These are phyloP conservation scores for Cladophialophora chaetospira DNA, from an alignment of 2,329 filamentous ascomycete species.

Conservation along the genomic window DNA sequence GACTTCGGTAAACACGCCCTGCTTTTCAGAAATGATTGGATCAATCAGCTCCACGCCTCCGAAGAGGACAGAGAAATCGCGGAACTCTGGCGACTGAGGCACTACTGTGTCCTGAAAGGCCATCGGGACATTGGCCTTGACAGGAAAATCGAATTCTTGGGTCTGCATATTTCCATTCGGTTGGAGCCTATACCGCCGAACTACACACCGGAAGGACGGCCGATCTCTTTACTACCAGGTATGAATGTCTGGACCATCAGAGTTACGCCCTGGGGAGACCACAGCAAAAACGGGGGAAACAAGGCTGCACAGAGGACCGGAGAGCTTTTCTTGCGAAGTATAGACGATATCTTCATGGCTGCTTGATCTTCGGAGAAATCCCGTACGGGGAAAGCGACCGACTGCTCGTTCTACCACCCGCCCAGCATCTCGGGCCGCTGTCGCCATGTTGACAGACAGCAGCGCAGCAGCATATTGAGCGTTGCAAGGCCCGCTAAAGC, in stretches of 20 bases:
- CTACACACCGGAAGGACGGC: conserved; percentile 1
- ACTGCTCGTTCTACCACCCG: too few species aligned
- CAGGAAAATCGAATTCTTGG: conserved; percentile 11
- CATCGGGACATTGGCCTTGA: conserved; percentile 13
- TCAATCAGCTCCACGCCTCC: conserved; percentile 7
- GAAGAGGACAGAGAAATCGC: conserved; percentile 5
- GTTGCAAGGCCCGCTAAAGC: too few species aligned
- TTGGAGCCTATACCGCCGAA: not conserved
- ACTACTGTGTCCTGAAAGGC: conserved; percentile 16
- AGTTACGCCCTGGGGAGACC: conserved; percentile 4
- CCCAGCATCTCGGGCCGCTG: too few species aligned
- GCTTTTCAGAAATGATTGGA: conserved; percentile 21
- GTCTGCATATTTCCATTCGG: conserved; percentile 5
- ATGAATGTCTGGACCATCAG: conserved; percentile 24
- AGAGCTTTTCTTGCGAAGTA: conserved; percentile 8
- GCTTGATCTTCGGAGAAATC: too few species aligned
- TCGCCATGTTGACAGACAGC: too few species aligned
- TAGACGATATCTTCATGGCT: conserved; percentile 9
- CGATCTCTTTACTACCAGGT: not conserved
- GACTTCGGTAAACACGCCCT: conserved; percentile 13
- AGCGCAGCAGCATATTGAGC: too few species aligned
- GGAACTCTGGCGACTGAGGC: conserved; percentile 8
- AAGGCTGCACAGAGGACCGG: conserved; percentile 3
- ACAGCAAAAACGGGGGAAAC: not conserved
- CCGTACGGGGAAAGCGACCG: too few species aligned